Conservation (phyloP, 2,329 filamentous ascomycete species). For the Talaromyces amestolkiae region DNA sequence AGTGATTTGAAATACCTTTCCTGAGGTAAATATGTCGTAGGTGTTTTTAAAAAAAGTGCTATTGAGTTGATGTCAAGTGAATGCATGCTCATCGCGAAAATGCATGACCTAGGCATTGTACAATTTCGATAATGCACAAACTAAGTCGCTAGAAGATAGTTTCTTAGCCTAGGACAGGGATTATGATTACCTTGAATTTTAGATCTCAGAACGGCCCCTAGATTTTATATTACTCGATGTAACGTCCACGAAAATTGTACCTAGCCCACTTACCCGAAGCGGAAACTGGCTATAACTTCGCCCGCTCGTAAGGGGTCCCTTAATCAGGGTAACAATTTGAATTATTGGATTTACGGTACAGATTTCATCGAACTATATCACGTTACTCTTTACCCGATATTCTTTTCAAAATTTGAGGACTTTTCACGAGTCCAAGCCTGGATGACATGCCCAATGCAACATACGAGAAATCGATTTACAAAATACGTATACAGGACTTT, state of each 20-base stretch:
- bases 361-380: not conserved
- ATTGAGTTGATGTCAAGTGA: not conserved
- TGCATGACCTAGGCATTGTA: not conserved
- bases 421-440: not conserved
- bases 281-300: not conserved
- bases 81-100: not conserved
- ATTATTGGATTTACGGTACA: not conserved
- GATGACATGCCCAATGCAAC: slow-evolving; percentile 6
- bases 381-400: not conserved
- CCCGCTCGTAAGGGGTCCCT: not conserved
- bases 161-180: not conserved
- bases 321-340: not conserved
- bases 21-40: no score
- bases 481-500: not conserved
- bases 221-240: not conserved
- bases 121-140: not conserved
- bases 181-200: not conserved
- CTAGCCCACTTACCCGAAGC: slow-evolving; percentile 4
- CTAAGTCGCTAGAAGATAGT: not conserved
- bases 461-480: not conserved
- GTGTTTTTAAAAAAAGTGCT: not conserved
- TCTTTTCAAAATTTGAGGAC: not conserved
- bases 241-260: not conserved
- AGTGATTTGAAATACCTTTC: not conserved
- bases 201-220: not conserved